Percentiles rank a stretch among this genome's conserved stretches.
phyloP scores from a whole-genome alignment of 2,329 filamentous ascomycete species.

The Aspergillus proliferans region DNA sequence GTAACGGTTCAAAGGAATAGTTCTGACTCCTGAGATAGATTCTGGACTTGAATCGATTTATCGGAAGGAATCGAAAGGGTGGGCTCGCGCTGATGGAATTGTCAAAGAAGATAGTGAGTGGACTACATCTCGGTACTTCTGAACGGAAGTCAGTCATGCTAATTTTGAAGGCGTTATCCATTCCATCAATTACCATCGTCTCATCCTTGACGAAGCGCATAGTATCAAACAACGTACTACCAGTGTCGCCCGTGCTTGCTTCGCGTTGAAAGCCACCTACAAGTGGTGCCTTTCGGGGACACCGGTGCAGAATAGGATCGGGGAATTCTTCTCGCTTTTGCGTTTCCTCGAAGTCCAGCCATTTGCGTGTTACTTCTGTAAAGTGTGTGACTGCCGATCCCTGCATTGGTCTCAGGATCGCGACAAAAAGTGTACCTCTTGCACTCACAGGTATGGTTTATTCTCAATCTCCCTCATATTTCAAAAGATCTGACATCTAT shows the following conservation, averaged over 20 bases:
- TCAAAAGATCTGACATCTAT: conserved; percentile 9
- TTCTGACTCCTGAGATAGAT: conserved; percentile 25
- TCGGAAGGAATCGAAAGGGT: conserved; percentile 87
- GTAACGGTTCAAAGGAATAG: neutral
- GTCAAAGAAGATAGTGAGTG: conserved; percentile 64
- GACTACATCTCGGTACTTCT: neutral
- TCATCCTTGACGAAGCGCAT: conserved; percentile 92
- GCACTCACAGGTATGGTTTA: conserved; percentile 49
- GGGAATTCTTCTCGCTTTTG: conserved; percentile 91
- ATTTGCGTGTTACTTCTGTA: conserved; percentile 92
- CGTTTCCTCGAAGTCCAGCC: conserved; percentile 84
- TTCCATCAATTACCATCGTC: conserved; percentile 75
- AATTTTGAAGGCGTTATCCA: conserved; percentile 63
- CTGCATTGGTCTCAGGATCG: conserved; percentile 78
- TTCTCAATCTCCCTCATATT: conserved; percentile 5
- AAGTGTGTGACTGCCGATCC: conserved; percentile 70
- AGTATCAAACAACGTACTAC: conserved; percentile 83
- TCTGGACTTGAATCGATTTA: conserved; percentile 78
- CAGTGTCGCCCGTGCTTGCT: conserved; percentile 90
- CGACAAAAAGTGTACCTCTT: conserved; percentile 63
- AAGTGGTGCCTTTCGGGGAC: conserved; percentile 97
- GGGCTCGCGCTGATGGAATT: conserved; percentile 70
- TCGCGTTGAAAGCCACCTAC: conserved; percentile 77
- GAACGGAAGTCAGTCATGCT: neutral
- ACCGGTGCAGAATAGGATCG: conserved; percentile 92